Conservation (phyloP, 2,329 filamentous ascomycete species). For the Aureobasidium uvarum region DNA sequence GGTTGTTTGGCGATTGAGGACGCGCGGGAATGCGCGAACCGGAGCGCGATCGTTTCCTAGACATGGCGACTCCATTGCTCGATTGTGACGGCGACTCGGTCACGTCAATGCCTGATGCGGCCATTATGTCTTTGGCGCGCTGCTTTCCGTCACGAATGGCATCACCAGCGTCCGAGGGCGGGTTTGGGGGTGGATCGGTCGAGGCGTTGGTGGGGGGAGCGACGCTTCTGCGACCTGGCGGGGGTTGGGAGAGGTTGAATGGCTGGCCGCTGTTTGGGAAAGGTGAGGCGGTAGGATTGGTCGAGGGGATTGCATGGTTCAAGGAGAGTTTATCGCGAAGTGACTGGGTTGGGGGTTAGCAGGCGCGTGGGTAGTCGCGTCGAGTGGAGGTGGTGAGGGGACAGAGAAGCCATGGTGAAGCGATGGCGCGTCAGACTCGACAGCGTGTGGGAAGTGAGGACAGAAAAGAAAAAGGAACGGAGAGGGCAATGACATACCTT, state of each 20-base stretch:
- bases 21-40: constrained; percentile 53
- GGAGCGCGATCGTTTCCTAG: constrained; percentile 60
- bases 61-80: constrained; percentile 40
- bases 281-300: constrained; percentile 13
- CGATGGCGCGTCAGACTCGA: constrained; percentile 6
- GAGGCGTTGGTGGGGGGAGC: constrained; percentile 21
- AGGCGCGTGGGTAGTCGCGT: constrained; percentile 24
- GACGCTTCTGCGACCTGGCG: constrained; percentile 24
- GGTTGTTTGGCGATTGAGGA: constrained; percentile 32
- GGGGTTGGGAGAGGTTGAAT: constrained; percentile 30
- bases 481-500: constrained; percentile 15
- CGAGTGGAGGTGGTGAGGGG: neutral
- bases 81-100: constrained; percentile 33
- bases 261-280: constrained; percentile 25
- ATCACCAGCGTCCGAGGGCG: constrained; percentile 39
- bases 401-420: neutral
- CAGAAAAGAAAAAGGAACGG: neutral
- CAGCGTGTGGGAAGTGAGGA: neutral
- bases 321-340: neutral
- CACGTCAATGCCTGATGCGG: constrained; percentile 49
- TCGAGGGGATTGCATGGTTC: constrained; percentile 26
- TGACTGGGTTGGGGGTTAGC: constrained; percentile 12
- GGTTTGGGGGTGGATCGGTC: constrained; percentile 22
- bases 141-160: constrained; percentile 59
- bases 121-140: constrained; percentile 59